phyloP scores from a whole-genome alignment of 208 protist species.

The Leishmania mexicana region DNA sequence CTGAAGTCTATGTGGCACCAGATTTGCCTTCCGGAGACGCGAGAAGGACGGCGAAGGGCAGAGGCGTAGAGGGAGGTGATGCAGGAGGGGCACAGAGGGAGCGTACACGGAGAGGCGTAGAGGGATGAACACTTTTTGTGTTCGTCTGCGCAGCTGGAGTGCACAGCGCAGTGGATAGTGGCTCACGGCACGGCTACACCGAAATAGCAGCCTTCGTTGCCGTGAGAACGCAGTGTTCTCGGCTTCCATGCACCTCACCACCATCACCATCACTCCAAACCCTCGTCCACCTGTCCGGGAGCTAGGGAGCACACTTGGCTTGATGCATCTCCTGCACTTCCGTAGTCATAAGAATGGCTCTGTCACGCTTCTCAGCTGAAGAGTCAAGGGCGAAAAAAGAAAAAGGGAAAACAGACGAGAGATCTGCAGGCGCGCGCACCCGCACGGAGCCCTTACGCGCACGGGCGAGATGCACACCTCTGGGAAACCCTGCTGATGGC shows the following conservation, averaged over 20 bases:
- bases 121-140: not conserved
- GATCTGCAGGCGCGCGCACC: not conserved
- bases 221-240: not conserved
- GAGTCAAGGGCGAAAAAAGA: not conserved
- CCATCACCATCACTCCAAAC: not conserved
- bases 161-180: not conserved
- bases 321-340: not conserved
- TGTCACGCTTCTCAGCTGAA: not conserved
- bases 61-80: not conserved
- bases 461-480: too few relatives aligned
- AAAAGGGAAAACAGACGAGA: not conserved
- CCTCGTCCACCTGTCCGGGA: not conserved
- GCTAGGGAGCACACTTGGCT: not conserved
- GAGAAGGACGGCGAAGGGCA: not conserved
- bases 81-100: not conserved
- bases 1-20: not conserved
- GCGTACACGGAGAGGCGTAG: not conserved
- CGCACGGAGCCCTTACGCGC: not conserved
- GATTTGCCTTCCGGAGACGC: too few relatives aligned
- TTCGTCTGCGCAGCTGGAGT: not conserved
- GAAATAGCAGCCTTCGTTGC: not conserved
- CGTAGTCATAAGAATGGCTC: not conserved
- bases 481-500: too few relatives aligned
- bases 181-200: not conserved
- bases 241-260: not conserved